Evolutionary conservation across 2,329 filamentous ascomycete species (phyloP).

Genomic region (Bimuria novae-zelandiae): DNA sequence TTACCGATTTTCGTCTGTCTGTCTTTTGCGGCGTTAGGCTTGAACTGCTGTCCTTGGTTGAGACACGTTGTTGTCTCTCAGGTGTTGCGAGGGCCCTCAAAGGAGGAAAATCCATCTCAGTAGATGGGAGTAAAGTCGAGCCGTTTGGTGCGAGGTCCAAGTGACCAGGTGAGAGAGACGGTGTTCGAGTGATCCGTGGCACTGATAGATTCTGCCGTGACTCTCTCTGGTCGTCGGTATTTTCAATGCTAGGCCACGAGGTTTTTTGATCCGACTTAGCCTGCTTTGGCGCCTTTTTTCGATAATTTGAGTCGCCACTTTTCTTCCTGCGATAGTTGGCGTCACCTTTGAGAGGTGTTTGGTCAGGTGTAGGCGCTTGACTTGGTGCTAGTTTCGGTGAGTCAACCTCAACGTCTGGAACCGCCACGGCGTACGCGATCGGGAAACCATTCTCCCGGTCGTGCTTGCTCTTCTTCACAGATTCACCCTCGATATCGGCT

Average conservation of each 20-base stretch:
- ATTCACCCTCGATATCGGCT: slow-evolving; percentile 30
- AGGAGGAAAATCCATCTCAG: slow-evolving; percentile 27
- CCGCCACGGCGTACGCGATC: background rate
- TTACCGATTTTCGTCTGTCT: slow-evolving; percentile 61
- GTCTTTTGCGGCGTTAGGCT: slow-evolving; percentile 25
- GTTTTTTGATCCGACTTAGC: background rate
- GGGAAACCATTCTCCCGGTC: slow-evolving; percentile 10
- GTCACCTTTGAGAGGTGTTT: slow-evolving; percentile 33
- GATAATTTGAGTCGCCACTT: slow-evolving; percentile 22
- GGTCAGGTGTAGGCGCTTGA: slow-evolving; percentile 14
- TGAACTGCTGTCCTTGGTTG: slow-evolving; percentile 16
- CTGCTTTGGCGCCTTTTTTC: slow-evolving; percentile 15
- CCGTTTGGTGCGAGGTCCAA: slow-evolving; percentile 12
- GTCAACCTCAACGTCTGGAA: slow-evolving; percentile 15
- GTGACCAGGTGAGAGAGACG: slow-evolving; percentile 30
- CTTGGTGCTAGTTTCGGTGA: slow-evolving; percentile 9
- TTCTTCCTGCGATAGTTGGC: slow-evolving; percentile 45
- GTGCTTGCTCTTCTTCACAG: slow-evolving; percentile 33
- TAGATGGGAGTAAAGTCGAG: slow-evolving; percentile 37
- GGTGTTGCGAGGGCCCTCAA: slow-evolving; percentile 21
- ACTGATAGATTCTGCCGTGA: slow-evolving; percentile 12
- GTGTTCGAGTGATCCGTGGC: slow-evolving; percentile 8
- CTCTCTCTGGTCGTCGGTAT: background rate
- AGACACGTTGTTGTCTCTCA: slow-evolving; percentile 11
- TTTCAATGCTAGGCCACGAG: background rate